Conservation (phyloP, 2,329 filamentous ascomycete species). For the Fusarium marasasianum region DNA sequence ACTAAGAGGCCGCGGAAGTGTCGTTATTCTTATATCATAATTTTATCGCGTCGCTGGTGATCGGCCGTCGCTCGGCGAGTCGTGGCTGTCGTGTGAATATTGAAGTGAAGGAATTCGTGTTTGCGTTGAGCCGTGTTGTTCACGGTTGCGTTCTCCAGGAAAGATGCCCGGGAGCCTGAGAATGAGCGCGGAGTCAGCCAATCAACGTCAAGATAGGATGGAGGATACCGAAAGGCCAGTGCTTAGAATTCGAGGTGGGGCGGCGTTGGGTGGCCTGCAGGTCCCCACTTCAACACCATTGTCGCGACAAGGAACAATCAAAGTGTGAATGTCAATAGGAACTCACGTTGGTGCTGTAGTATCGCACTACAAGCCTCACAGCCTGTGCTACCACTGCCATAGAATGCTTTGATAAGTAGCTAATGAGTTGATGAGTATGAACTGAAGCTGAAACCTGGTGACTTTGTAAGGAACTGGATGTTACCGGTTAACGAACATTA, state of each 20-base stretch:
- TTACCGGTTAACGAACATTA: accelerated
- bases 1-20: slow-evolving; percentile 36
- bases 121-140: slow-evolving; percentile 33
- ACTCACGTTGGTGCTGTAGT: neutral
- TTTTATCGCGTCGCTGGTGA: slow-evolving; percentile 19
- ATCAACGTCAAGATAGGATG: slow-evolving; percentile 9
- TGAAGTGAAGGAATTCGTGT: slow-evolving; percentile 6
- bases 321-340: neutral
- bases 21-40: slow-evolving; percentile 40
- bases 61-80: slow-evolving; percentile 7
- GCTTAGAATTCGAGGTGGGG: slow-evolving; percentile 8
- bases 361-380: neutral
- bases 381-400: accelerated
- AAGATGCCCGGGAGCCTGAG: slow-evolving; percentile 7
- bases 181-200: slow-evolving; percentile 24
- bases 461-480: too few relatives aligned
- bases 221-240: slow-evolving; percentile 10
- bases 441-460: neutral
- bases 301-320: neutral
- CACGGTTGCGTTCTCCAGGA: slow-evolving; percentile 27
- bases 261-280: neutral
- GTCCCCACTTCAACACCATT: slow-evolving; percentile 4
- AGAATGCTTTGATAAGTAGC: accelerated
- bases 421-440: accelerated
- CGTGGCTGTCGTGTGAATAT: slow-evolving; percentile 1